Evolutionary conservation across 306 rosid genomes (phyloP), one percentile per base, ranked within the genome.

Genomic region (Cicer judaicum): DNA sequence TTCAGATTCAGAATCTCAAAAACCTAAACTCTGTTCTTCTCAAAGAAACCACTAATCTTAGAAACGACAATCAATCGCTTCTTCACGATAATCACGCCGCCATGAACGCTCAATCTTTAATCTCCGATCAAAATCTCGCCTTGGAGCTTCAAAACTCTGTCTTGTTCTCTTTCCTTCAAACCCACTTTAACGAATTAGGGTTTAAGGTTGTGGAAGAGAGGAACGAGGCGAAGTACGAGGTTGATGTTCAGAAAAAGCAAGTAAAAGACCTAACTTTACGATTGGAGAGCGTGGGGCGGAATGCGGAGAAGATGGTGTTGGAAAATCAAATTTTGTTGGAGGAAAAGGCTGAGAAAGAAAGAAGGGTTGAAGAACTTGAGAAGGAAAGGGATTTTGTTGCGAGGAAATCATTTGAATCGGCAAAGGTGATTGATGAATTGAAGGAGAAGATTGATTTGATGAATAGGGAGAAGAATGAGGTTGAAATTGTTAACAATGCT

Each of bases 1-100:
- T 74, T 43, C 87, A 91, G 87, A 54, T 93, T 38, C 76, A 79
- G 78, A 88, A 48, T 49, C 91, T 93, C 80, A 91, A 88, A 79
- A 75, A 87, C n/a, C 86, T 91, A 76, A 94, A 91, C 65, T 60
- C 82, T 10, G 34, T 79, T 21, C 94, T 91, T 10, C 74, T 94
- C 65, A 88, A 84, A 79, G 88, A 91, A 80, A 83, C 96, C 15
- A 1, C 55, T 2, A 79, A 88, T 0, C 76, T 76, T 36, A 78
- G 97, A n/a, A 78, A 68, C 3, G 90, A 82, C 74, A 76, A 90
- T 10, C 80, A 86, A 10, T 64, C 88, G 2, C 41, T 91, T 24
- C 67, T 67, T 3, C 14, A 64, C 9, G 76, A 64, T 15, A 84
- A 89, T 13, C 61, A 78, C 13, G 63, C 78, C 50, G 74, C 68